Conservation (phyloP, 805 yeast genomes). For the Kodamaea nitidulidarum region DNA sequence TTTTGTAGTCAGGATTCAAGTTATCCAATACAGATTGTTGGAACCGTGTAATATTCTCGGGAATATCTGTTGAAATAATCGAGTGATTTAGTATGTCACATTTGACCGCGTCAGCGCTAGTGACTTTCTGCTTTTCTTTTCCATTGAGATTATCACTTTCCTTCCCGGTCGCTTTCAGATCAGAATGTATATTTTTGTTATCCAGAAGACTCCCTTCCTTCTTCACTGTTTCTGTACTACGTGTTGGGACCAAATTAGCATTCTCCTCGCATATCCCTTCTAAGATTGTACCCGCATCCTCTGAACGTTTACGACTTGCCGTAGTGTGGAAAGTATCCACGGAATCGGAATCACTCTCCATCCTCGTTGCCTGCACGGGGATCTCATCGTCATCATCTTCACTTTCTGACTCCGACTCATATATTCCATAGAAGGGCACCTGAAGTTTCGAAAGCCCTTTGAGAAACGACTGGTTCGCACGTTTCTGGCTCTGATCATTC, state of each 20-base stretch:
- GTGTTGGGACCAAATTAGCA: background rate
- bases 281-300: background rate
- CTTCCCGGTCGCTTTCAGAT: too few species aligned
- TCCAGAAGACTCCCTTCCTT: too few species aligned
- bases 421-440: conserved; percentile 8
- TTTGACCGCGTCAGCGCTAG: too few species aligned
- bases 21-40: conserved; percentile 30
- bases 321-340: conserved; percentile 5
- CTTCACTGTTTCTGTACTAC: too few species aligned
- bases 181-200: too few species aligned
- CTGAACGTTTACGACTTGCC: background rate
- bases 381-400: conserved; percentile 1
- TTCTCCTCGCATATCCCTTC: background rate
- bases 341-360: background rate
- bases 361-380: background rate
- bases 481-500: background rate
- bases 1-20: conserved; percentile 17
- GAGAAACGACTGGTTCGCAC: background rate
- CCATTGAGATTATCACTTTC: too few species aligned
- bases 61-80: background rate
- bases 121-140: too few species aligned
- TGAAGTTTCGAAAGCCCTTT: conserved; percentile 4
- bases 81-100: too few species aligned
- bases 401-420: conserved; percentile 7
- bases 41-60: conserved; percentile 15